A percentile compares a stretch with the other conserved stretches of the same genome.
Evolutionary conservation across 768 basidiomycete genomes (phyloP).

Genomic region (Megacollybia marginata): DNA sequence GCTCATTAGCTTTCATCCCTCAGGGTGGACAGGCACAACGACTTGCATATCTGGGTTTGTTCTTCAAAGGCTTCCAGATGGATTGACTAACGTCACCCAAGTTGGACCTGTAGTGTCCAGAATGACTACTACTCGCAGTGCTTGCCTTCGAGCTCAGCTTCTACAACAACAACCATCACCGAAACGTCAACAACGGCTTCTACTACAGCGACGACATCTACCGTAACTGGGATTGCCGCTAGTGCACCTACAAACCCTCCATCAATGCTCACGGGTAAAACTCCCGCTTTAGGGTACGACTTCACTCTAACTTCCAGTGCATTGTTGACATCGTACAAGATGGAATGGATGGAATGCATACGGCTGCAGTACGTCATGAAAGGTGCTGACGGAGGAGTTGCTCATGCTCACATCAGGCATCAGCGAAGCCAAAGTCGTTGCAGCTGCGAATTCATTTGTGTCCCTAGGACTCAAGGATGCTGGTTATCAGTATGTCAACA

Average conservation of each 20-base stretch:
- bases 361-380: conserved; percentile 23
- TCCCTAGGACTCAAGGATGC: conserved; percentile 39
- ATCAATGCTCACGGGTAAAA: conserved; percentile 30
- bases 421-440: conserved; percentile 34
- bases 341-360: conserved; percentile 54
- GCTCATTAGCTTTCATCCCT: no score
- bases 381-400: no score
- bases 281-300: conserved; percentile 34
- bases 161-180: not conserved
- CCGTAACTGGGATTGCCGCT: conserved; percentile 22
- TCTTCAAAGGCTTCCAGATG: no score
- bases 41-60: no score
- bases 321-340: conserved; percentile 12
- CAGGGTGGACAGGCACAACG: no score
- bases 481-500: conserved; percentile 46
- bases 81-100: conserved; percentile 1
- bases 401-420: conserved; percentile 24
- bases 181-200: conserved; percentile 6
- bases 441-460: conserved; percentile 38
- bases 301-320: conserved; percentile 4
- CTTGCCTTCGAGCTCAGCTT: conserved; percentile 11
- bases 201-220: conserved; percentile 11
- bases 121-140: conserved; percentile 33
- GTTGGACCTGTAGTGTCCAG: conserved; percentile 25
- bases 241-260: conserved; percentile 34